Percentiles rank a stretch among this genome's conserved stretches.
phyloP scores from a whole-genome alignment of 2,329 filamentous ascomycete species.

The Phaeoacremonium minimum region DNA sequence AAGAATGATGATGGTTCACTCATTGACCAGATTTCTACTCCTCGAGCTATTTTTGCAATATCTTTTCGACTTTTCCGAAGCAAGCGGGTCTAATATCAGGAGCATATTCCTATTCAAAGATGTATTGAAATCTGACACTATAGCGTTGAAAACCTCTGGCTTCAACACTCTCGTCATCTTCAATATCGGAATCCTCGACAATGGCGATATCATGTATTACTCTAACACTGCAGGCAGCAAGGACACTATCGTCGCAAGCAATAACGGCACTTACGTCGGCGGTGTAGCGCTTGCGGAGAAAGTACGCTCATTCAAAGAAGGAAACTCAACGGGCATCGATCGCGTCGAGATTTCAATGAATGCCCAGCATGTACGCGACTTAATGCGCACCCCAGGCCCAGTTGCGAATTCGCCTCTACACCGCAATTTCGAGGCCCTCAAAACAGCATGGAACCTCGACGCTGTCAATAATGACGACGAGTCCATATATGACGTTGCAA shows the following conservation, averaged over 20 bases:
- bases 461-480: slow-evolving; percentile 44
- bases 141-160: slow-evolving; percentile 31
- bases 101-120: slow-evolving; percentile 36
- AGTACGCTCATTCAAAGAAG: slow-evolving; percentile 33
- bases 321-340: slow-evolving; percentile 24
- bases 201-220: slow-evolving; percentile 41
- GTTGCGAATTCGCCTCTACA: slow-evolving; percentile 26
- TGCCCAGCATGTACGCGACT: slow-evolving; percentile 30
- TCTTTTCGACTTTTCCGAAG: slow-evolving; percentile 2
- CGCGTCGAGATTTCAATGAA: slow-evolving; percentile 39
- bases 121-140: slow-evolving; percentile 38
- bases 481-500: slow-evolving; percentile 33
- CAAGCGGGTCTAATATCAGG: slow-evolving; percentile 10
- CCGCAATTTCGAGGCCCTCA: slow-evolving; percentile 33
- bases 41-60: slow-evolving; percentile 1
- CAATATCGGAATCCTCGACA: slow-evolving; percentile 33
- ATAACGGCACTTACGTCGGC: slow-evolving; percentile 40
- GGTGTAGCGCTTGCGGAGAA: slow-evolving; percentile 43
- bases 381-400: slow-evolving; percentile 28
- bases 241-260: slow-evolving; percentile 29
- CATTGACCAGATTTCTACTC: slow-evolving; percentile 2
- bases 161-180: slow-evolving; percentile 40
- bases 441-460: slow-evolving; percentile 34
- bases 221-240: slow-evolving; percentile 32
- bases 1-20: neutral